Base-by-base conservation (phyloP, 2,329 filamentous ascomycete species). In the Fusarium proliferatum region DNA sequence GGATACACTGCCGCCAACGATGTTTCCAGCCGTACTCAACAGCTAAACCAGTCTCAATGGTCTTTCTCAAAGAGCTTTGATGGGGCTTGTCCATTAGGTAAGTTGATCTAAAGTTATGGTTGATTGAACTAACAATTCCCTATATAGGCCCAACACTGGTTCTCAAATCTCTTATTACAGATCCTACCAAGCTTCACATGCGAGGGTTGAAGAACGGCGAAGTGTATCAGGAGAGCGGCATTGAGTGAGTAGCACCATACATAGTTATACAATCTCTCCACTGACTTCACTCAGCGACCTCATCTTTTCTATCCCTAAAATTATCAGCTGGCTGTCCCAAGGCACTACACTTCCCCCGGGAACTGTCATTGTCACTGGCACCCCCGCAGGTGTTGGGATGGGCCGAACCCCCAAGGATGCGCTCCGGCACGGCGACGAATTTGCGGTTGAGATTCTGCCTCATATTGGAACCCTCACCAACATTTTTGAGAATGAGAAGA, bases 361-460 rank as follows among this genome's bases (percentile, higher is more conserved):
- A 28, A 90, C 91, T 77, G 63, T 92, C 57, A 90, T 92, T 63
- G 90, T 91, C 73, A 92, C 90, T 9, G 90, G 90, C 67, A 92
- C 90, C 11, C 92, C 91, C 0, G 87, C 90, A 65, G 92, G 92
- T 33, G 92, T 94, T 23, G 92, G 91, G 5, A 90, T 92, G 86
- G 91, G 91, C n/a, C 86, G 88, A 64, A 90, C 87, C 55, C 91
- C 91, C 7, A 88, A 88, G 71, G 78, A 92, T 26, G 93, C 91
- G 87, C 81, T 94, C 55, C 89, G 90, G 80, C 87, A 94, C 78
- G 90, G 91, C 5, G 92, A 94, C 78, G 82, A 85, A 73, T 85
- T 84, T 65, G 80, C 82, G 1, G 83, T 86, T 9, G 84, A 86
- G 78, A 82, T 86, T 53, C 74, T 81, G 61, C 77, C 77, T 52